Conservation (phyloP, 495 filamentous ascomycete genomes). For the Hyaloscypha hepaticicola region DNA sequence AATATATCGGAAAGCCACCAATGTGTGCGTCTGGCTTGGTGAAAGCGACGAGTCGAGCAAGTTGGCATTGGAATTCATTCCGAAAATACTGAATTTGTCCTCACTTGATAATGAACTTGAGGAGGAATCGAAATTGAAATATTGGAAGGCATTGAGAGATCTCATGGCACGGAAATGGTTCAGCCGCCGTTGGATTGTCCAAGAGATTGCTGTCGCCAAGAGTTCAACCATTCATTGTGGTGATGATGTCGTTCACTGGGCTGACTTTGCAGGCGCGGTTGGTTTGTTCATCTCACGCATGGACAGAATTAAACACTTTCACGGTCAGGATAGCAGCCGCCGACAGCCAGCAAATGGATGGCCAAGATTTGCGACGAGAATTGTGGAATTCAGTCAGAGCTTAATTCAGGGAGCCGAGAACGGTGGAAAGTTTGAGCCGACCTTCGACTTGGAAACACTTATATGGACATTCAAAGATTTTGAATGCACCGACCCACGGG, state of each 20-base stretch:
- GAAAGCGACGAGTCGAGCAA: constrained; percentile 1
- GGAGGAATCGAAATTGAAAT: not conserved
- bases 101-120: not conserved
- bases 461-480: not conserved
- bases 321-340: no score
- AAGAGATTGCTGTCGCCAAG: constrained; percentile 1
- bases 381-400: not conserved
- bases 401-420: not conserved
- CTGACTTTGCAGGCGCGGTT: not conserved
- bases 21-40: constrained; percentile 1
- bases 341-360: not conserved
- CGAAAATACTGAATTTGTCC: not conserved
- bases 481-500: not conserved
- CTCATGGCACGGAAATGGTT: not conserved
- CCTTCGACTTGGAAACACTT: not conserved
- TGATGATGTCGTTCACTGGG: not conserved
- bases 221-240: constrained; percentile 1
- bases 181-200: not conserved
- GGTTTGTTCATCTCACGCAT: constrained; percentile 1
- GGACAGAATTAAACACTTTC: not conserved
- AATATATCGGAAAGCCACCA: not conserved
- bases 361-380: not conserved
- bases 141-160: not conserved
- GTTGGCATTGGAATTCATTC: constrained; percentile 1
- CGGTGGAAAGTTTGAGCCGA: not conserved